Percentiles rank a stretch among this genome's conserved stretches.
Conservation (phyloP, 2,329 filamentous ascomycete species). For the Neonectria faginata region DNA sequence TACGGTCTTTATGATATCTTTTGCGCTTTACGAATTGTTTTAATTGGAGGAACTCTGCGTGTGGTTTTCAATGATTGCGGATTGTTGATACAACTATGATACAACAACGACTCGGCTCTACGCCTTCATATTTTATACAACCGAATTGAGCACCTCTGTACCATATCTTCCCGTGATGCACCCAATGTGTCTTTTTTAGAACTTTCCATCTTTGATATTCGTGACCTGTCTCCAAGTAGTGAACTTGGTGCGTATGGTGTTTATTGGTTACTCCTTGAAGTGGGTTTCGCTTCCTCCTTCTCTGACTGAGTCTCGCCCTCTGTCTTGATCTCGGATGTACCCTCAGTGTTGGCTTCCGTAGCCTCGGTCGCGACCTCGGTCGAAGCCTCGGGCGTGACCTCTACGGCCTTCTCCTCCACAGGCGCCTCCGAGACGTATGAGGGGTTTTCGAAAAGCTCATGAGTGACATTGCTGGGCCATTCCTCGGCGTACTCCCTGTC, state of each 20-base stretch:
- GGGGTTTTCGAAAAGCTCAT: slow-evolving; percentile 54
- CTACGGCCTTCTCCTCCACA: slow-evolving; percentile 19
- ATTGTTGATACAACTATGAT: slow-evolving; percentile 46
- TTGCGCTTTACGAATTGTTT: slow-evolving; percentile 25
- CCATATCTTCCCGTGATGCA: slow-evolving; percentile 22
- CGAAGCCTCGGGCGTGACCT: slow-evolving; percentile 21
- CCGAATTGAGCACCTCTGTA: slow-evolving; percentile 30
- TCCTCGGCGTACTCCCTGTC: slow-evolving; percentile 60
- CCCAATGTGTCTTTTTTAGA: slow-evolving; percentile 7
- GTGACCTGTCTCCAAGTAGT: slow-evolving; percentile 9
- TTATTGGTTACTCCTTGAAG: slow-evolving; percentile 12
- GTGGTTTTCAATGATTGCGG: slow-evolving; percentile 38
- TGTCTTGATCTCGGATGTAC: not conserved
- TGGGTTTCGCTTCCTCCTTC: slow-evolving; percentile 8
- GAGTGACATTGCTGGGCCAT: slow-evolving; percentile 67
- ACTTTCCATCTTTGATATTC: slow-evolving; percentile 15
- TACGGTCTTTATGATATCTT: slow-evolving; percentile 12
- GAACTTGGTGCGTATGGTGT: slow-evolving; percentile 3
- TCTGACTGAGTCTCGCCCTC: not conserved
- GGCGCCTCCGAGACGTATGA: slow-evolving; percentile 37
- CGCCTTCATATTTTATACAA: slow-evolving; percentile 39
- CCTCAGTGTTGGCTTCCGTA: not conserved
- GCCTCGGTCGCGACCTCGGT: slow-evolving; percentile 17
- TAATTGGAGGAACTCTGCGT: slow-evolving; percentile 23
- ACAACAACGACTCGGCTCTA: slow-evolving; percentile 43